Base-by-base conservation (phyloP, 352 stramenopile genomes). In the Pythium myriotylum region DNA sequence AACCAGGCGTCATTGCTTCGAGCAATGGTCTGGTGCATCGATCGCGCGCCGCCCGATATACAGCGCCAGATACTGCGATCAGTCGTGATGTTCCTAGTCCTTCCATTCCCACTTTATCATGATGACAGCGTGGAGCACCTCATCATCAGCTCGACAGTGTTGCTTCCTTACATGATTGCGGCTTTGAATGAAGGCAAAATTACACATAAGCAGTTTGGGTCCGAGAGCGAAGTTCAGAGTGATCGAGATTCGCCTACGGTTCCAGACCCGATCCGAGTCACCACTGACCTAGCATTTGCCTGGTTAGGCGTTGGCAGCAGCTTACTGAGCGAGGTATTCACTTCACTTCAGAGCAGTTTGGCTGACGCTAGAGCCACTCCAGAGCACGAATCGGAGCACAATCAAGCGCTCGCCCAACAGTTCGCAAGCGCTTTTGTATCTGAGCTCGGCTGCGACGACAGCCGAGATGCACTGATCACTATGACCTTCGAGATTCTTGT, bases 1-100 rank as follows among this genome's bases (percentile, higher is more conserved):
- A 22, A 54, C 19, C 78, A 67, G 23, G 81, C 73, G 33, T 89
- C 81, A 0, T 55, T 89, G 0, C 42, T 91, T 14, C 63, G 71
- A 22, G 73, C 84, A 10, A 43, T 91, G 3, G 68, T 77, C 13
- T 70, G 77, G 47, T 81, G 69, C 39, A 13, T 69, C 23, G 37
- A 54, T 40, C 51, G 59, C 20, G 54, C 45, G 14, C 32, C n/a
- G 1, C 4, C 12, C 3, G 40, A n/a, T 13, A 41, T 47, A 0
- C 41, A 51, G 39, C 62, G 35, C 19, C 66, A 73, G 1, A 37
- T 22, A 3, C 45, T 76, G 35, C 26, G 59, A 1, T 57, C 78
- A 9, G 20, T 77, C 0, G 64, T 64, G 24, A 16, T 68, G 26
- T 50, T 67, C 8, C 24, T 84, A 6, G 35, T 76, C 8, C 32